Evolutionary conservation across 1,284 basidiomycete species (phyloP).

Genomic region (Leccinum subatratum): DNA sequence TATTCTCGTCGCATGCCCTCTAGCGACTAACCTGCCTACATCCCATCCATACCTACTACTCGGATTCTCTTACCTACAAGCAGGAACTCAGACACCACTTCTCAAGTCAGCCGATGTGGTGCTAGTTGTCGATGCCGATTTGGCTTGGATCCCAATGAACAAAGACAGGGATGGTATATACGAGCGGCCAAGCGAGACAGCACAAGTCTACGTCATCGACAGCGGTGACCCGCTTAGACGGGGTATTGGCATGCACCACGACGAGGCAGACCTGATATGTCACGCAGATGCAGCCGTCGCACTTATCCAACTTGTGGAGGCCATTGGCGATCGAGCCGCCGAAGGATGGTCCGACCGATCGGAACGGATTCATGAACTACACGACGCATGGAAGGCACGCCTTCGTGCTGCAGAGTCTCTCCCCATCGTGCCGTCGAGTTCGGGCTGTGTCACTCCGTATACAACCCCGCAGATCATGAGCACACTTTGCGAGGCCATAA

Average conservation of each 20-base stretch:
- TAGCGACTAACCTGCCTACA: constrained; percentile 51
- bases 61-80: constrained; percentile 45
- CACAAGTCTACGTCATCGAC: constrained; percentile 58
- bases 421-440: constrained; percentile 7
- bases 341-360: constrained; percentile 6
- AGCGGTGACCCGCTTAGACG: constrained; percentile 58
- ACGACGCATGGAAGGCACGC: constrained; percentile 25
- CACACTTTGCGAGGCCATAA: constrained; percentile 43
- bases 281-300: constrained; percentile 53
- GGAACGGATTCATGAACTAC: constrained; percentile 18
- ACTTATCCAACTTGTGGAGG: constrained; percentile 46
- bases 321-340: constrained; percentile 21
- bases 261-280: constrained; percentile 53
- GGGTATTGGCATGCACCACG: constrained; percentile 50
- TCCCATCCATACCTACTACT: constrained; percentile 52
- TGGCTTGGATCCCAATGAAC: constrained; percentile 61
- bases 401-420: constrained; percentile 26
- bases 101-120: constrained; percentile 58
- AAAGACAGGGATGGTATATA: constrained; percentile 32
- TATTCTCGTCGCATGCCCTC: constrained; percentile 49
- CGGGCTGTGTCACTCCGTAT: constrained; percentile 25
- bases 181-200: constrained; percentile 37
- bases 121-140: constrained; percentile 57
- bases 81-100: constrained; percentile 41
- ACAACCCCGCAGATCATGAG: constrained; percentile 48